phyloP scores from a whole-genome alignment of 352 stramenopile genomes.

The Pythium apleroticum region DNA sequence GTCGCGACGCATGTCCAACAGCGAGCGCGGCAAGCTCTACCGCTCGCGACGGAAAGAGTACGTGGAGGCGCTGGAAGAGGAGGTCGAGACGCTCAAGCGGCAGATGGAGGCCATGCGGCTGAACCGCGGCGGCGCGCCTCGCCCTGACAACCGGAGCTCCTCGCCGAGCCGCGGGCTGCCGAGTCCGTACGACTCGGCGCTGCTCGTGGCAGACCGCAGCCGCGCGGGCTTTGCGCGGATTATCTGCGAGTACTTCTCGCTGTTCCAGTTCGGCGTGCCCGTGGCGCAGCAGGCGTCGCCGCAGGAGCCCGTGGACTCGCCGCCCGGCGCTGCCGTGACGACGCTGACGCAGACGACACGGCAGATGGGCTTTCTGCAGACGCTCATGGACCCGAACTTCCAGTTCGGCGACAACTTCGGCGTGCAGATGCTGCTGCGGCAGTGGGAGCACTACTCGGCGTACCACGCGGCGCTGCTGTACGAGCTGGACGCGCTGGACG shows the following conservation, averaged over 20 bases:
- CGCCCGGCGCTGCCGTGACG: slow-evolving; percentile 11
- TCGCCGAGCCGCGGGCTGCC: neutral
- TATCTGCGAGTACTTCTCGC: slow-evolving; percentile 50
- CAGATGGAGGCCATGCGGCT: slow-evolving; percentile 45
- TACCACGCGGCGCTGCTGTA: slow-evolving; percentile 46
- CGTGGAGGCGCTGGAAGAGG: slow-evolving; percentile 31
- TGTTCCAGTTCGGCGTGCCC: slow-evolving; percentile 49
- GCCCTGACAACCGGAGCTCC: slow-evolving; percentile 12
- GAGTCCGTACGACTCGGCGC: slow-evolving; percentile 13
- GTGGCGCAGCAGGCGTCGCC: slow-evolving; percentile 15
- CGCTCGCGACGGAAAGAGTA: slow-evolving; percentile 53
- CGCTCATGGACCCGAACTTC: slow-evolving; percentile 39
- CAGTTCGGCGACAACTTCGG: slow-evolving; percentile 46
- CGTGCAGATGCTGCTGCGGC: slow-evolving; percentile 38
- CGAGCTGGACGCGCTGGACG: slow-evolving; percentile 41
- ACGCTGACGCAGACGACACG: slow-evolving; percentile 9
- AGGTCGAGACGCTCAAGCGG: slow-evolving; percentile 44
- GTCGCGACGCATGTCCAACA: slow-evolving; percentile 50
- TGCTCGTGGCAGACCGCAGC: slow-evolving; percentile 27
- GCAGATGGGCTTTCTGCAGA: slow-evolving; percentile 39
- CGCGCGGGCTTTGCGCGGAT: slow-evolving; percentile 30
- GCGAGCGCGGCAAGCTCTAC: slow-evolving; percentile 68
- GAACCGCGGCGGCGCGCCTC: slow-evolving; percentile 30
- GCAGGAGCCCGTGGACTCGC: slow-evolving; percentile 9
- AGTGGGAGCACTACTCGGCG: slow-evolving; percentile 62